Evolutionary conservation across 257 asterid species (phyloP).

Genomic region (Ligustrum vulgare): DNA sequence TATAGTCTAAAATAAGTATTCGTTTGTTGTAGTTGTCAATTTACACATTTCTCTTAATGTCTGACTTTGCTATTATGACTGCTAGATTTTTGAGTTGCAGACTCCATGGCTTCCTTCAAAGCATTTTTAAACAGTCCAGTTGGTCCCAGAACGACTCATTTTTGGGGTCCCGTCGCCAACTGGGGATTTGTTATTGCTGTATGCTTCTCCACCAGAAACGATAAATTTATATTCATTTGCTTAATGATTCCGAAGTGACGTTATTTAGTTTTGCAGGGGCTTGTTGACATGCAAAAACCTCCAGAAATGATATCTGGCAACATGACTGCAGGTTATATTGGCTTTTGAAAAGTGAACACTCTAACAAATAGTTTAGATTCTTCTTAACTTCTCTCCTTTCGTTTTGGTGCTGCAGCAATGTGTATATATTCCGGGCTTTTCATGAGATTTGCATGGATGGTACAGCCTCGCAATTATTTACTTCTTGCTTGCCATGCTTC

Average conservation of each 20-base stretch:
- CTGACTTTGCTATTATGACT: not conserved
- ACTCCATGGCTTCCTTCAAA: constrained; percentile 58
- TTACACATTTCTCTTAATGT: not conserved
- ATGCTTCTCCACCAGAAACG: constrained; percentile 24
- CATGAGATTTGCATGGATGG: constrained; percentile 99
- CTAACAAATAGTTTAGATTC: not conserved
- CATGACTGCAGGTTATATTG: constrained; percentile 75
- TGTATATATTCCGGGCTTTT: constrained; percentile 84
- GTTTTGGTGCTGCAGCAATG: constrained; percentile 58
- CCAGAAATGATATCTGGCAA: constrained; percentile 95
- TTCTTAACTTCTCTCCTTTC: constrained; percentile 15
- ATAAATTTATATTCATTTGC: not conserved
- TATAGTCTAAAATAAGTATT: too few relatives aligned
- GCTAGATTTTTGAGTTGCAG: not conserved
- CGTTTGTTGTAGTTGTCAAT: not conserved
- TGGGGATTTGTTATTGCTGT: constrained; percentile 74
- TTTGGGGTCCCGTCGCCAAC: constrained; percentile 69
- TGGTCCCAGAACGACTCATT: constrained; percentile 70
- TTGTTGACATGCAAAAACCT: constrained; percentile 87
- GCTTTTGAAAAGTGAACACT: not conserved
- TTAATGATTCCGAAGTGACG: constrained; percentile 5
- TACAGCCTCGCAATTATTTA: constrained; percentile 89
- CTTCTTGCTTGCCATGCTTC: constrained; percentile 91
- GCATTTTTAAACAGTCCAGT: constrained; percentile 64
- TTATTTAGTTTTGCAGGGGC: constrained; percentile 50